These are phyloP conservation scores for Colletotrichum sp. DNA, from an alignment of 2,329 filamentous ascomycete genomes.

Conservation along the genomic window DNA sequence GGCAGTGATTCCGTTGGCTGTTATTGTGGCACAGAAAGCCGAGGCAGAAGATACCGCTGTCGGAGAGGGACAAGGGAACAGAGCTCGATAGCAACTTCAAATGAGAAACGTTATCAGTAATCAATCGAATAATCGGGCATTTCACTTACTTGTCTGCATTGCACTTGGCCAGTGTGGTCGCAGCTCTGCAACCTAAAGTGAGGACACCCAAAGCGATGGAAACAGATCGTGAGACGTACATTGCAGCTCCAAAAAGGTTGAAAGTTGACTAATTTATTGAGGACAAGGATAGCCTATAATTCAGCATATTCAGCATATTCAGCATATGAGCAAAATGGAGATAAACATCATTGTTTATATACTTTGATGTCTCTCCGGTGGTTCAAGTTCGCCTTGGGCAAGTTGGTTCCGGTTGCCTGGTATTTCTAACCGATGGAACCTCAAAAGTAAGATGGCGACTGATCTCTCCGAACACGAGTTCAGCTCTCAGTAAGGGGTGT, in stretches of 20 bases:
- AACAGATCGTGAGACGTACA: neutral
- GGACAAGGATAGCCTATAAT: neutral
- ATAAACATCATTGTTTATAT: neutral
- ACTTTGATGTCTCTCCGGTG: neutral
- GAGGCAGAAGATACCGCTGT: constrained; percentile 22
- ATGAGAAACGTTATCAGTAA: neutral
- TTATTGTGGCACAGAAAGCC: constrained; percentile 26
- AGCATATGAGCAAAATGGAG: neutral
- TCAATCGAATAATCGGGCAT: neutral
- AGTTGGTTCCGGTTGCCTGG: neutral
- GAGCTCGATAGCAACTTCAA: constrained; percentile 24
- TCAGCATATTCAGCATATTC: no score
- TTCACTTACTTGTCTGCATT: constrained; percentile 1
- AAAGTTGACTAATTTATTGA: neutral
- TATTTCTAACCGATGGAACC: neutral
- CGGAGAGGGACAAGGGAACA: constrained; percentile 25
- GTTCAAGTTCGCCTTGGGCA: neutral
- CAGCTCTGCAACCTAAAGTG: neutral
- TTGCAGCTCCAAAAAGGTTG: neutral
- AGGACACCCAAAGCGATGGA: neutral
- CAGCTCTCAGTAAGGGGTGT: neutral
- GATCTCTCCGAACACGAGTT: constrained; percentile 1
- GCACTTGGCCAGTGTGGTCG: neutral
- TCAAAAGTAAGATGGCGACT: constrained; percentile 24
- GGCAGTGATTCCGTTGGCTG: constrained; percentile 22